Conservation (phyloP, 306 rosid genomes). For the Lathyrus sativus region DNA sequence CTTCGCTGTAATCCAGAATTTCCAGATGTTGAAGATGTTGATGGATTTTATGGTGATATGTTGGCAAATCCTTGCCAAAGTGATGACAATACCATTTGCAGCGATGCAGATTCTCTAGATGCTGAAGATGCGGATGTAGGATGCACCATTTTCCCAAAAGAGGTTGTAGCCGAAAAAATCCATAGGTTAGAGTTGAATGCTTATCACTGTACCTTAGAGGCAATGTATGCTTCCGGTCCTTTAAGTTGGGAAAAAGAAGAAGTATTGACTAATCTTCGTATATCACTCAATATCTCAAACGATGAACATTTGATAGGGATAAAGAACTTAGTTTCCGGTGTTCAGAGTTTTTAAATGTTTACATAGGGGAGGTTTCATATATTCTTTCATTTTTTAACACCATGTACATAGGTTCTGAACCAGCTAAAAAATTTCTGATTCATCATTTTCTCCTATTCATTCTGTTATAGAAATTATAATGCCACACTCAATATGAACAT, state of each 20-base stretch:
- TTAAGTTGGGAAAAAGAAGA: conserved; percentile 91
- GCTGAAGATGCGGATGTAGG: conserved; percentile 52
- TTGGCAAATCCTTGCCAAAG: conserved; percentile 52
- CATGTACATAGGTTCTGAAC: conserved; percentile 45
- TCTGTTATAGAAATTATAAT: conserved; percentile 34
- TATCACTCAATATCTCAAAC: conserved; percentile 78
- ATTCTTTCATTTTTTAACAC: conserved; percentile 9
- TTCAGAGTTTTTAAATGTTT: conserved; percentile 40
- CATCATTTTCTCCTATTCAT: conserved; percentile 10
- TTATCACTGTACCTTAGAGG: conserved; percentile 62
- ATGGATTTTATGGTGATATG: conserved; percentile 34
- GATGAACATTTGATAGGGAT: conserved; percentile 70
- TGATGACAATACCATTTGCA: conserved; percentile 52
- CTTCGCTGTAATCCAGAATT: conserved; percentile 70
- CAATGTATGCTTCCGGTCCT: conserved; percentile 81
- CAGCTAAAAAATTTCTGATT: not conserved
- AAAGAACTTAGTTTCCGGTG: conserved; percentile 42
- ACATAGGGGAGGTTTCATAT: conserved; percentile 13
- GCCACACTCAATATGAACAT: conserved; percentile 32
- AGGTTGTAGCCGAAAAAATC: conserved; percentile 49
- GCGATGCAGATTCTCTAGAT: conserved; percentile 69
- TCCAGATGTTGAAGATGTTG: conserved; percentile 45
- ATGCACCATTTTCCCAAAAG: conserved; percentile 39
- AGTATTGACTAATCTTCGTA: conserved; percentile 80
- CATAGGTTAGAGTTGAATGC: conserved; percentile 84